Base-by-base conservation (phyloP, 2,329 filamentous ascomycete genomes). In the Penicillium sp. region DNA sequence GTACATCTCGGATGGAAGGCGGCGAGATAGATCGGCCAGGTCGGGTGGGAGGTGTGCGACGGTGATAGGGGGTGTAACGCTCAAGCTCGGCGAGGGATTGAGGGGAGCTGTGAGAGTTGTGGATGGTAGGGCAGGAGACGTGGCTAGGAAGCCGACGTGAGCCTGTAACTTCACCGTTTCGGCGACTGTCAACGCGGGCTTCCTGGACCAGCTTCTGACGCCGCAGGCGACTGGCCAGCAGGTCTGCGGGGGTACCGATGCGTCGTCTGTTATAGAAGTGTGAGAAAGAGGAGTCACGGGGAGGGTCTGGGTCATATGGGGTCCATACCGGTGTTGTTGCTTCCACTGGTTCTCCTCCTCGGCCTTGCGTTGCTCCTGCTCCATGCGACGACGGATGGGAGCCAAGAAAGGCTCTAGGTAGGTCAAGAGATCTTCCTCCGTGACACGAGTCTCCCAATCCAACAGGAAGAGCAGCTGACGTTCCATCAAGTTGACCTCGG, bases 401-500 rank as follows among this genome's bases (percentile, higher is more conserved):
- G 88, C 88, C 49, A 99, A 86, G 84, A 98, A 98, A 45, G 86
- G 86, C 70, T 97, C 92, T 44, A 98, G 85, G 77, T 97, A 91
- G 68, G 84, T 84, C 82, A 96, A 92, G 47, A 99, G 88, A 72
- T 98, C 93, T 59, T 93, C 85, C 73, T 93, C 88, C 45, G 85
- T 89, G 74, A 99, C 93, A 69, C 91, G 87, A 63, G 97, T 87
- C 69, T 99, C 92, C 92, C 93, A 99, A 76, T 97, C 91, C 50
- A 99, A 85, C 47, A 99, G 86, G 83, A 92, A 95, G 56, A 99
- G 89, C 33, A 99, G 86, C 81, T 99, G 95, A 86, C 96, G 96
- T 86, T 99, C 95, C 95, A 99, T 99, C 65, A 98, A 85, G 83
- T 99, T 99, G 72, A 99, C 95, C 81, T 99, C 95, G 38, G 92